Percentiles rank a stretch among this genome's conserved stretches.
Evolutionary conservation across 352 stramenopile genomes (phyloP).

Genomic region (Pythium rishiriense): DNA sequence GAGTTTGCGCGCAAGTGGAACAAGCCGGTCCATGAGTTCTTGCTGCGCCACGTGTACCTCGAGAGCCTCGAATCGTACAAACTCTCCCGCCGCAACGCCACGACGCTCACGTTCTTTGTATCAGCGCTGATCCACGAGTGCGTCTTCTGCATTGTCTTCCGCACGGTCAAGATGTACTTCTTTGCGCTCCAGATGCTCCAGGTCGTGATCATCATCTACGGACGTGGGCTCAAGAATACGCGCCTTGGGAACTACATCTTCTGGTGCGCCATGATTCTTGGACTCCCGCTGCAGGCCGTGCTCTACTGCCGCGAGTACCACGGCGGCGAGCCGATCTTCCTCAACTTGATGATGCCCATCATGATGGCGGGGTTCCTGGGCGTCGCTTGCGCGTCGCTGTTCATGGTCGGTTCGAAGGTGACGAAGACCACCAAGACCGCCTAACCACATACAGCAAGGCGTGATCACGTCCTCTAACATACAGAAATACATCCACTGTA

Average conservation of each 20-base stretch:
- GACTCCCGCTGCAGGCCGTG: conserved; percentile 66
- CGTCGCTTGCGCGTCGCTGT: conserved; percentile 46
- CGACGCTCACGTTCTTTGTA: conserved; percentile 91
- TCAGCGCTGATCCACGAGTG: conserved; percentile 96
- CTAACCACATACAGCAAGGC: neutral
- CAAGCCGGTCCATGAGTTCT: conserved; percentile 96
- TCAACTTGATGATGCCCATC: conserved; percentile 74
- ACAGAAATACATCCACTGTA: conserved; percentile 1
- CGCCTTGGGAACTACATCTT: conserved; percentile 80
- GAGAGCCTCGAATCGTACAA: conserved; percentile 78
- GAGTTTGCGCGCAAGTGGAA: conserved; percentile 96
- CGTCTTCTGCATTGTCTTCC: conserved; percentile 94
- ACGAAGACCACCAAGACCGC: conserved; percentile 31
- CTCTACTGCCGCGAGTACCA: conserved; percentile 85
- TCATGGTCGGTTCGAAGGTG: conserved; percentile 37
- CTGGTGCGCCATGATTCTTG: conserved; percentile 78
- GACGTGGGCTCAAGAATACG: conserved; percentile 67
- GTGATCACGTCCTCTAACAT: neutral
- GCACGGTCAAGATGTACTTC: conserved; percentile 91
- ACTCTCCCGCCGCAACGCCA: conserved; percentile 72
- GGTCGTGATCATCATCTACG: conserved; percentile 89
- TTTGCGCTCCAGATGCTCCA: conserved; percentile 96
- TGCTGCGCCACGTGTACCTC: conserved; percentile 85
- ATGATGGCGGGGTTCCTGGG: conserved; percentile 66
- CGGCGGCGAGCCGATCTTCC: conserved; percentile 75